Evolutionary conservation across 768 basidiomycete genomes (phyloP).

Genomic region (Boletus subcaerulescens): DNA sequence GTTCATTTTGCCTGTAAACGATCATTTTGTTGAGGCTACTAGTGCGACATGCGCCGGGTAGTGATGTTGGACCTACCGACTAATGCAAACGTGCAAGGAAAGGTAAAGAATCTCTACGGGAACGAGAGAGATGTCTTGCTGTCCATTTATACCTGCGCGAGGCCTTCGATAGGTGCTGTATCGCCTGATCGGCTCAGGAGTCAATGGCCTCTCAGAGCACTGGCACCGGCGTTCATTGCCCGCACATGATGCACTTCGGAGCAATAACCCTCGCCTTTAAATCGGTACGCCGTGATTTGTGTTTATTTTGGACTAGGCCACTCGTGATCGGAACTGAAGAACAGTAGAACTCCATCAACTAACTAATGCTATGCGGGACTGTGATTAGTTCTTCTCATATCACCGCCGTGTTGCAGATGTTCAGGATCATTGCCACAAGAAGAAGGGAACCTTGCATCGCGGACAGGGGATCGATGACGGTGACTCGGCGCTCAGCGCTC

Average conservation of each 20-base stretch:
- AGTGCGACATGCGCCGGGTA: background rate
- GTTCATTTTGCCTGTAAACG: slow-evolving; percentile 1
- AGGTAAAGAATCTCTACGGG: background rate
- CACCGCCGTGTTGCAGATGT: no score
- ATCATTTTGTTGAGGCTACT: background rate
- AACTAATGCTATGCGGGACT: background rate
- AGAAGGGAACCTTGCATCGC: no score
- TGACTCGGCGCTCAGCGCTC: background rate
- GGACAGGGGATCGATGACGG: no score
- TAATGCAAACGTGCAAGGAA: background rate
- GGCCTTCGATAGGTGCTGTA: background rate
- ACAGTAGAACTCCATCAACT: background rate
- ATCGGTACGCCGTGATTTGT: background rate
- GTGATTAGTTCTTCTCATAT: background rate
- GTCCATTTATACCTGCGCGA: background rate
- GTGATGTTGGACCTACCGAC: background rate
- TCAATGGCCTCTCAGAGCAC: background rate
- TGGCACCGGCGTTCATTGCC: background rate
- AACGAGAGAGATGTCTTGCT: background rate
- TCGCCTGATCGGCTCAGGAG: no score
- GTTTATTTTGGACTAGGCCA: background rate
- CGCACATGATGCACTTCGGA: background rate
- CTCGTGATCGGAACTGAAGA: background rate
- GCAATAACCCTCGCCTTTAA: background rate
- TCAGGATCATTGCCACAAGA: background rate